Conservation (phyloP, 2,329 filamentous ascomycete genomes). For the Fusarium proliferatum region DNA sequence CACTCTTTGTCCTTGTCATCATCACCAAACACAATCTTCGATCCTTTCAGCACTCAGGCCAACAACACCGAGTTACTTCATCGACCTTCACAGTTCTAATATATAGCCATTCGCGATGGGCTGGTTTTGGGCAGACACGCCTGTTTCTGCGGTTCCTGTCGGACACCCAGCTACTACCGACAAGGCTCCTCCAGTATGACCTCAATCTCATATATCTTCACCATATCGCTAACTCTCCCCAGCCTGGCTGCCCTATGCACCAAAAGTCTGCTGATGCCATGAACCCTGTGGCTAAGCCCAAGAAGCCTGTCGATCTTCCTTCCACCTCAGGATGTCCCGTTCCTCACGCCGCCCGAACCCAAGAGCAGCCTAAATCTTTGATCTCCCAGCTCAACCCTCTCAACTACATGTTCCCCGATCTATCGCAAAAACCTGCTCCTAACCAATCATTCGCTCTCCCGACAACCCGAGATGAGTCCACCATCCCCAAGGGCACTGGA, state of each 20-base stretch:
- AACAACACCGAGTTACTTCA: not conserved
- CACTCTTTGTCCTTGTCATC: conserved; percentile 33
- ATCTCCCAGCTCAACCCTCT: conserved; percentile 73
- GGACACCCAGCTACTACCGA: conserved; percentile 49
- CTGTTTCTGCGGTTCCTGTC: conserved; percentile 49
- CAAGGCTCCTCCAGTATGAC: conserved; percentile 49
- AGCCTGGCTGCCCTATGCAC: conserved; percentile 70
- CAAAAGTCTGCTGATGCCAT: conserved; percentile 63
- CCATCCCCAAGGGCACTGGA: conserved; percentile 87
- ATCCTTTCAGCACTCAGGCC: not conserved
- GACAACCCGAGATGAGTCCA: conserved; percentile 83
- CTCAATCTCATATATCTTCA: not conserved
- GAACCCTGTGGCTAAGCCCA: conserved; percentile 45
- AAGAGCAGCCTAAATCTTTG: conserved; percentile 56
- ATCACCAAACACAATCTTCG: conserved; percentile 5
- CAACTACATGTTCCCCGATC: conserved; percentile 93
- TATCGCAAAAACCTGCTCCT: conserved; percentile 82
- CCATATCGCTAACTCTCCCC: conserved; percentile 35
- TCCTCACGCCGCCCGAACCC: conserved; percentile 52
- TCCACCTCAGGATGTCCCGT: conserved; percentile 54
- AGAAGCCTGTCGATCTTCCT: conserved; percentile 38
- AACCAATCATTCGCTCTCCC: conserved; percentile 81
- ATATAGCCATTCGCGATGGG: conserved; percentile 58
- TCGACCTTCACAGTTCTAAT: not conserved
- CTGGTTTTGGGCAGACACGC: conserved; percentile 71